Evolutionary conservation across 2,329 filamentous ascomycete species (phyloP), one percentile per base, ranked within the genome.

Genomic region (Aspergillus ruber): DNA sequence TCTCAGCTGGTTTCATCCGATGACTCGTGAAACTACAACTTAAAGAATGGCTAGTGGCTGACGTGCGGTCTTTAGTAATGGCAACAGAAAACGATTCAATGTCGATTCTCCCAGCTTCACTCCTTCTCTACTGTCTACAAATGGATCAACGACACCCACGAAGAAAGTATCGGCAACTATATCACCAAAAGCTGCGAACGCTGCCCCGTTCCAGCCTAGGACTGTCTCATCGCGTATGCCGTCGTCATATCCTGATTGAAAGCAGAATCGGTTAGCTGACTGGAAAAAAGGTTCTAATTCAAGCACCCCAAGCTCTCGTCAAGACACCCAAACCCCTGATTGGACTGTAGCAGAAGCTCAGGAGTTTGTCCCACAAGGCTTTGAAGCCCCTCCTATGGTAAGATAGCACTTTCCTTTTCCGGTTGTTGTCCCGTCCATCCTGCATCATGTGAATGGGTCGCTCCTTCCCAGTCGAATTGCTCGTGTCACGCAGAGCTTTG

Each of bases 31-130:
- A 18, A 10, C 9, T 9, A 13, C n/a, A 15, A 10, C 40, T 25
- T 45, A 20, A 36, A 42, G 36, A 20, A 12, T 48, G 35, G 44
- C 25, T 21, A 36, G 33, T 47, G 29, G 53, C 58, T 65, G 27
- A 64, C 59, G 41, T 42, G 21, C 10, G 27, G 38, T 47, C 9
- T 39, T 25, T 39, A 25, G 44, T 46, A 48, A 46, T 46, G 58
- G 55, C 48, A 66, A 55, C 55, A 70, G 88, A 69, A 93, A 90
- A 68, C 77, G 85, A 23, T 78, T 98, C 56, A 98, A 95, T 68
- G 93, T 95, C 62, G 93, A 97, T 62, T 97, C 93, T 7, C 91
- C 93, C 10, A 88, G 91, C 42, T 98, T 98, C 67, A 96, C 89
- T 0, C 91, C 91, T 33, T 72, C 80, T 12, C 45, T 66, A 23